These are phyloP conservation scores for Fusarium cyanostomum DNA, from an alignment of 2,329 filamentous ascomycete genomes.

Conservation along the genomic window DNA sequence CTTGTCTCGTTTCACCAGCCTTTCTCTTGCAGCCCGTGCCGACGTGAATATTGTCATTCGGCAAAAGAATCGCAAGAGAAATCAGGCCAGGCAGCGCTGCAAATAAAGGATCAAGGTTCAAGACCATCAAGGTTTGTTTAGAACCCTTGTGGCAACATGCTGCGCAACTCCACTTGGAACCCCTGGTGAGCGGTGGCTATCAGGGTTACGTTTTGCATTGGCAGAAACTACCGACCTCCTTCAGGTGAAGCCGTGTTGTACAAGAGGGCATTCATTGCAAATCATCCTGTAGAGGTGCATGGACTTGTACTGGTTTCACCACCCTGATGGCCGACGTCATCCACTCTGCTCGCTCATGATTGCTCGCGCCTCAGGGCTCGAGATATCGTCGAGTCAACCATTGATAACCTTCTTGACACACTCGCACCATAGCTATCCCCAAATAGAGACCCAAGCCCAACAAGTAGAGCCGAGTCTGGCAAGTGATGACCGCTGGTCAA, in stretches of 20 bases:
- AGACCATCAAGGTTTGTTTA: conserved; percentile 20
- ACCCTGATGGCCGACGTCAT: conserved; percentile 25
- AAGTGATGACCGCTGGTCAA: neutral
- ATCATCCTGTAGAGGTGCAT: neutral
- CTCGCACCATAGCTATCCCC: neutral
- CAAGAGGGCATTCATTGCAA: conserved; percentile 2
- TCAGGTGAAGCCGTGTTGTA: neutral
- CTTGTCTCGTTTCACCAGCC: neutral
- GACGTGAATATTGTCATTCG: too few relatives aligned
- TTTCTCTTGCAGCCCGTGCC: neutral
- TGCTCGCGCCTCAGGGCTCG: too few relatives aligned
- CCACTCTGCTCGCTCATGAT: neutral
- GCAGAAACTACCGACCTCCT: too few relatives aligned
- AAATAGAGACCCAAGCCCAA: neutral
- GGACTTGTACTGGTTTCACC: neutral
- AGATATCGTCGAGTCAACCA: neutral
- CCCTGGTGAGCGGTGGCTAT: conserved; percentile 5
- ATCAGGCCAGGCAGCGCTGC: neutral
- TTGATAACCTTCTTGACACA: neutral
- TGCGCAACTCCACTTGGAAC: neutral
- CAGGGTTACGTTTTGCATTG: conserved; percentile 9
- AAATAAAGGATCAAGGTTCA: neutral
- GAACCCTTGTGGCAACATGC: neutral
- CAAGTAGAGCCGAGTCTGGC: neutral
- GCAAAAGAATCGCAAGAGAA: neutral